Percentiles rank a stretch among this genome's conserved stretches.
phyloP scores from a whole-genome alignment of 2,329 filamentous ascomycete genomes.

The Trichoderma atrobrunneum region DNA sequence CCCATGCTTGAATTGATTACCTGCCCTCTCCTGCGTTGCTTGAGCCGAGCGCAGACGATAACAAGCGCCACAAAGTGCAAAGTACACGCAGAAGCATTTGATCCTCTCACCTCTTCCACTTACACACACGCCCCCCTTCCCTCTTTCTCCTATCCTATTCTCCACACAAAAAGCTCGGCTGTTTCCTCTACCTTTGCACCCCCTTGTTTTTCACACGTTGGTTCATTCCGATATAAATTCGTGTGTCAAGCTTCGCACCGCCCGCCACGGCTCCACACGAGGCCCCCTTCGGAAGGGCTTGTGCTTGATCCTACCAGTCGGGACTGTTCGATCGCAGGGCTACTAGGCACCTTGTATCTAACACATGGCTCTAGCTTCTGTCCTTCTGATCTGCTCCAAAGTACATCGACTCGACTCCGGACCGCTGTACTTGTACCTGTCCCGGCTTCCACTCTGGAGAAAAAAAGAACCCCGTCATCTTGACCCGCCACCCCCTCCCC shows the following conservation, averaged over 20 bases:
- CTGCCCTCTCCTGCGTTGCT: not conserved
- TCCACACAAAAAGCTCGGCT: constrained; percentile 7
- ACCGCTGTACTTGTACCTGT: constrained; percentile 20
- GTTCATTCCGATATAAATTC: constrained; percentile 37
- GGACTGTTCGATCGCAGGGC: constrained; percentile 16
- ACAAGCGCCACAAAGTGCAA: not conserved
- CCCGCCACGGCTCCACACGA: constrained; percentile 20
- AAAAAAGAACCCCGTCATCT: not conserved
- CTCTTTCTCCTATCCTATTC: not conserved
- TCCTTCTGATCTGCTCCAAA: constrained; percentile 8
- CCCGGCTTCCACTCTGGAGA: constrained; percentile 3
- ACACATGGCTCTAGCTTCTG: constrained; percentile 1
- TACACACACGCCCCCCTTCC: constrained; percentile 10
- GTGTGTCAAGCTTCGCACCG: constrained; percentile 27
- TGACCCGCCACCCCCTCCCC: constrained; percentile 12
- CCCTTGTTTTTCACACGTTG: not conserved
- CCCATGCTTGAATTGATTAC: not conserved
- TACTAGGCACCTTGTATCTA: not conserved
- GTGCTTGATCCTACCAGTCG: not conserved
- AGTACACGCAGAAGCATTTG: not conserved
- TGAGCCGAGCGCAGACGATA: constrained; percentile 15
- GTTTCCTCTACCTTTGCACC: not conserved
- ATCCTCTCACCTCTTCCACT: not conserved
- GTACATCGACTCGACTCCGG: constrained; percentile 11
- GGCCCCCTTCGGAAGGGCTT: constrained; percentile 8